Conservation (phyloP, 345 rosid genomes). For the rapeseed (Brassica napus) region DNA sequence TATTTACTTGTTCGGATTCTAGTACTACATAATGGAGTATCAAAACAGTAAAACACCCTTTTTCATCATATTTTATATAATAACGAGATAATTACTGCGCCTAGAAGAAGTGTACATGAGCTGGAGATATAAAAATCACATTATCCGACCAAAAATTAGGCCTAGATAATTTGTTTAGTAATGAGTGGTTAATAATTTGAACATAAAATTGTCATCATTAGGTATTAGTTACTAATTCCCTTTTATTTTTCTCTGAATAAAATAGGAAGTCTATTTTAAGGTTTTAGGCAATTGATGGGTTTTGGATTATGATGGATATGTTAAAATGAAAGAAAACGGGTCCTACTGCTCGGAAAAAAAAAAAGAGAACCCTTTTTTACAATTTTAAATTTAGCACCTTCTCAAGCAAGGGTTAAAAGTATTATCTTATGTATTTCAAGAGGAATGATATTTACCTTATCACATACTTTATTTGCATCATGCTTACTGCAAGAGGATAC, state of each 20-base stretch:
- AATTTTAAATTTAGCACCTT: slow-evolving; percentile 29
- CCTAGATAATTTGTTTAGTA: slow-evolving; percentile 30
- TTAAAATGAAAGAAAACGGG: slow-evolving; percentile 24
- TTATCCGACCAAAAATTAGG: slow-evolving; percentile 35
- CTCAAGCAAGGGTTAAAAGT: slow-evolving; percentile 17
- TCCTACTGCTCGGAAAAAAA: slow-evolving; percentile 21
- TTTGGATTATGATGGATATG: slow-evolving; percentile 19
- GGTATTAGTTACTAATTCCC: slow-evolving; percentile 14
- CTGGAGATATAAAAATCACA: slow-evolving; percentile 11
- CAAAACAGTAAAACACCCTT: background rate
- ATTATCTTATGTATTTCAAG: background rate
- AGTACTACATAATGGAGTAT: background rate
- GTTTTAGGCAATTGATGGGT: slow-evolving; percentile 11
- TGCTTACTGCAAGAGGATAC: background rate
- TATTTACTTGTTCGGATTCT: slow-evolving; percentile 10
- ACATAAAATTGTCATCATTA: slow-evolving; percentile 31
- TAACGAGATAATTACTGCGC: slow-evolving; percentile 19
- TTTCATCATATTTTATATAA: slow-evolving; percentile 1
- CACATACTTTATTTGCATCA: background rate
- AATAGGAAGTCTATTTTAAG: slow-evolving; percentile 20
- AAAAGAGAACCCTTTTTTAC: slow-evolving; percentile 16
- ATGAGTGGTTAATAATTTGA: slow-evolving; percentile 41
- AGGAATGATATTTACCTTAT: slow-evolving; percentile 17
- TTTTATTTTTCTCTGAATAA: background rate
- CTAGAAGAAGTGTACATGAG: slow-evolving; percentile 26